Evolutionary conservation across 176 grass and related monocot species (phyloP).

Genomic region (Aegilops bicornis): DNA sequence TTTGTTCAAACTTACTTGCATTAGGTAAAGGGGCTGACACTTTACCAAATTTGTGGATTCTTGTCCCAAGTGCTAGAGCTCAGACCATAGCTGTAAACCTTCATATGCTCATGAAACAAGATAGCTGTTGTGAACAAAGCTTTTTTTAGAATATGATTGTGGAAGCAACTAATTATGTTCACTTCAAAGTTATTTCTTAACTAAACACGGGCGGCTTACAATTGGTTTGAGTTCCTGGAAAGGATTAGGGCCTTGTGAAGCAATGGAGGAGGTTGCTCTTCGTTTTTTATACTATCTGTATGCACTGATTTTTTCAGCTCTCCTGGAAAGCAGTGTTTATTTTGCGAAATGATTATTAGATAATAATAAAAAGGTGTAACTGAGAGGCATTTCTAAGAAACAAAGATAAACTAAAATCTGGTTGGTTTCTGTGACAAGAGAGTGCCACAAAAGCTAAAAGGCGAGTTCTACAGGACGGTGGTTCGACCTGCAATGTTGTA

Average conservation of each 20-base stretch:
- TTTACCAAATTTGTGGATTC: background rate
- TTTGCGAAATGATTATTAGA: background rate
- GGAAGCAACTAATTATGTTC: background rate
- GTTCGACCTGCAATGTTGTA: too few species aligned
- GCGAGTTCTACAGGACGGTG: too few species aligned
- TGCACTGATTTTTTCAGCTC: background rate
- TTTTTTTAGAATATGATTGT: background rate
- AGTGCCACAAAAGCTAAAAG: too few species aligned
- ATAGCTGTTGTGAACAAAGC: background rate
- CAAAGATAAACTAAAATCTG: background rate
- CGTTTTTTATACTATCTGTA: background rate
- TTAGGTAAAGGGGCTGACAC: background rate
- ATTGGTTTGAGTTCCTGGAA: constrained; percentile 11
- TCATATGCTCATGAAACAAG: background rate
- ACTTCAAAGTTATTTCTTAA: background rate
- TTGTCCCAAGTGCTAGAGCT: background rate
- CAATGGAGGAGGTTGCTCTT: background rate
- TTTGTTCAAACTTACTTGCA: background rate
- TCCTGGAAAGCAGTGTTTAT: background rate
- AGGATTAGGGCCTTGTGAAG: background rate
- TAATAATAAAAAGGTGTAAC: background rate
- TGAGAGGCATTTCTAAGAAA: background rate
- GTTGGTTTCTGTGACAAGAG: background rate
- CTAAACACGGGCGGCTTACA: background rate
- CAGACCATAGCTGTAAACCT: background rate